Base-by-base conservation (phyloP, 2,329 filamentous ascomycete genomes). In the Xylariaceae sp. region DNA sequence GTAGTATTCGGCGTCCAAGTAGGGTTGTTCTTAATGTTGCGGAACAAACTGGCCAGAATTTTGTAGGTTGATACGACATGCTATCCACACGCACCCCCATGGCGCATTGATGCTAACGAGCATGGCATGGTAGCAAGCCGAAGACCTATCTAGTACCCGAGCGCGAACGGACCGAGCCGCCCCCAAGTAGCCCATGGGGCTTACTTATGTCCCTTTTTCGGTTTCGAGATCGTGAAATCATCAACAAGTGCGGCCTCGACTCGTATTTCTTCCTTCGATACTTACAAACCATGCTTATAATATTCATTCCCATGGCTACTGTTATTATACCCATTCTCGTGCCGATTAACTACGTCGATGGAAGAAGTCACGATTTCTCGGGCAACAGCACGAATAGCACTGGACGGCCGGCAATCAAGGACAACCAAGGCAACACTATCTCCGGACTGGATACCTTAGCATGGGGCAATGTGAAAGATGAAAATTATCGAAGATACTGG, bases 221-320 rank as follows among this genome's bases (percentile, higher is more conserved):
- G 74, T 74, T 89, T 74, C 70, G 83, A 76, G 80, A 89, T 57
- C 79, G 89, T 12, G 89, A 95, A 63, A 84, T 99, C 62, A 95
- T 99, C 64, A 87, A 92, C 49, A 95, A 96, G 71, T 96, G 92
- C 63, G 94, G 94, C 16, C 81, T 99, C 9, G 94, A 99, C 68
- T 91, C 92, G 65, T 99, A 96, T 73, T 96, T 97, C 76, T 99
- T 99, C 49, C 63, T 70, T 18, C 68, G 88, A 59, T 91, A 89
- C 70, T 76, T 92, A 22, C 84, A 87, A 57, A 87, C 89, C 65
- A 82, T 97, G 5, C 80, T 97, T 41, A 85, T 96, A 67, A 95
- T 99, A 58, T 97, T 99, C 68, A 74, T 95, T 37, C 91, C 94
- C 1, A 84, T 96, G 53, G 84, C 88, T 12, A 62, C 83, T 22